Conservation (phyloP, 805 yeast genomes). For the Candida adriatica region DNA sequence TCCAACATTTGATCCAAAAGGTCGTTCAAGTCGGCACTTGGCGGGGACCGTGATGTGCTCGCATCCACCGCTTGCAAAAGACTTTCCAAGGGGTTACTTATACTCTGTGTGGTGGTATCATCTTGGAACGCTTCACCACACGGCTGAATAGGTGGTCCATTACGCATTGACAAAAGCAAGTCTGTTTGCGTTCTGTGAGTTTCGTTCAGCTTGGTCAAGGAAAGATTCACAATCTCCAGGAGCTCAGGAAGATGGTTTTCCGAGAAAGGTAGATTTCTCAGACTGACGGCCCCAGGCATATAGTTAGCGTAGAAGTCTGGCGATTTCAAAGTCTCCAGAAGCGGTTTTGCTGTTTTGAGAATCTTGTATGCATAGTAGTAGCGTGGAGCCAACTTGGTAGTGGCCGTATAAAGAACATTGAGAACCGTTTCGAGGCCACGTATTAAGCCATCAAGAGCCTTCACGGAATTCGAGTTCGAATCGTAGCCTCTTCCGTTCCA, state of each 20-base stretch:
- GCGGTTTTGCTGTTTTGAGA: conserved; percentile 2
- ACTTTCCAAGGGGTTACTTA: too few relatives aligned
- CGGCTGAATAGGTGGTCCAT: too few relatives aligned
- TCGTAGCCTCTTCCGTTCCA: conserved; percentile 2
- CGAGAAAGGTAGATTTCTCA: conserved; percentile 4
- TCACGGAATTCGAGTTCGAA: background rate
- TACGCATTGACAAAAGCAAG: too few relatives aligned
- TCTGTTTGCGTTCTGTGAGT: background rate
- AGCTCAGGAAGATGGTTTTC: background rate
- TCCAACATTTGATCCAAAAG: conserved; percentile 1
- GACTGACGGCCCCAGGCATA: conserved; percentile 6
- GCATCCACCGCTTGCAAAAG: too few relatives aligned
- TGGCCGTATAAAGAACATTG: conserved; percentile 1
- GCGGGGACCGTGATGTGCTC: too few relatives aligned
- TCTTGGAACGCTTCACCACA: too few relatives aligned
- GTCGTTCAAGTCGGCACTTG: conserved; percentile 1
- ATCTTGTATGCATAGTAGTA: conserved; percentile 10
- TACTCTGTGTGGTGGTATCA: too few relatives aligned
- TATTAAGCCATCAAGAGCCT: background rate
- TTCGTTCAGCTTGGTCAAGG: conserved; percentile 1
- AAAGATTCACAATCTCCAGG: conserved; percentile 1
- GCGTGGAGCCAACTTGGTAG: conserved; percentile 2
- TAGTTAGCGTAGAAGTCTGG: conserved; percentile 5
- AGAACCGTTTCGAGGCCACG: conserved; percentile 4
- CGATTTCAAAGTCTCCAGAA: conserved; percentile 1